Conservation (phyloP, 371 early-diverging fungal genomes). For the Haplosporangium sp. region DNA sequence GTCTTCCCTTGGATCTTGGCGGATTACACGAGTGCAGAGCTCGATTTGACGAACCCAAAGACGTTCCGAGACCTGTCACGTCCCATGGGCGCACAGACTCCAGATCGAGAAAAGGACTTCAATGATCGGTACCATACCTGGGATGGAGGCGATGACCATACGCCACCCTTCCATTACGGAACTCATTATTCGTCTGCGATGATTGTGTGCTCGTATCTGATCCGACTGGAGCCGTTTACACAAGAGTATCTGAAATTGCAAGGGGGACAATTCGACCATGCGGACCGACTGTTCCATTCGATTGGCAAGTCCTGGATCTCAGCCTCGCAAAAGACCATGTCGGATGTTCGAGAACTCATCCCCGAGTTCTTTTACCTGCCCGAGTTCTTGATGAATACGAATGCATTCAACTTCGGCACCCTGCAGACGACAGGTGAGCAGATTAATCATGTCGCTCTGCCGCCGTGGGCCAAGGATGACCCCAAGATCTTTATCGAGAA, state of each 20-base stretch:
- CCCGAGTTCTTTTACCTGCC: constrained; percentile 93
- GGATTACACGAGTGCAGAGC: constrained; percentile 72
- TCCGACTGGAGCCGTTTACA: constrained; percentile 89
- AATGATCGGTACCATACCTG: constrained; percentile 62
- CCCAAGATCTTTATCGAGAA: constrained; percentile 88
- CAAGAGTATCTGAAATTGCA: constrained; percentile 81
- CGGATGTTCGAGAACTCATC: constrained; percentile 89
- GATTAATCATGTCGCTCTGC: constrained; percentile 81
- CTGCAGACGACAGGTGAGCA: constrained; percentile 78
- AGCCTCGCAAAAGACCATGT: constrained; percentile 79
- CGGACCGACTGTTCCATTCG: constrained; percentile 76
- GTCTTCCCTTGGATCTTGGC: constrained; percentile 83
- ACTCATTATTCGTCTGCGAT: constrained; percentile 92
- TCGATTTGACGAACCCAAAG: constrained; percentile 77
- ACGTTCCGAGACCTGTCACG: constrained; percentile 86
- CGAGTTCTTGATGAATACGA: constrained; percentile 85
- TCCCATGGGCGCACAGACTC: constrained; percentile 88
- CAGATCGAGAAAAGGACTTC: constrained; percentile 68
- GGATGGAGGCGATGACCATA: constrained; percentile 71
- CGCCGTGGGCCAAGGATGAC: constrained; percentile 89
- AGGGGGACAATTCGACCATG: constrained; percentile 91
- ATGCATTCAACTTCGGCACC: constrained; percentile 85
- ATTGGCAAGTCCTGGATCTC: constrained; percentile 76
- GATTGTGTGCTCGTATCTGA: constrained; percentile 85
- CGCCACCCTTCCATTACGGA: constrained; percentile 88